Evolutionary conservation across 1,139 yeast species (phyloP), one percentile per base, ranked within the genome.

Genomic region (Hansenula sp.): DNA sequence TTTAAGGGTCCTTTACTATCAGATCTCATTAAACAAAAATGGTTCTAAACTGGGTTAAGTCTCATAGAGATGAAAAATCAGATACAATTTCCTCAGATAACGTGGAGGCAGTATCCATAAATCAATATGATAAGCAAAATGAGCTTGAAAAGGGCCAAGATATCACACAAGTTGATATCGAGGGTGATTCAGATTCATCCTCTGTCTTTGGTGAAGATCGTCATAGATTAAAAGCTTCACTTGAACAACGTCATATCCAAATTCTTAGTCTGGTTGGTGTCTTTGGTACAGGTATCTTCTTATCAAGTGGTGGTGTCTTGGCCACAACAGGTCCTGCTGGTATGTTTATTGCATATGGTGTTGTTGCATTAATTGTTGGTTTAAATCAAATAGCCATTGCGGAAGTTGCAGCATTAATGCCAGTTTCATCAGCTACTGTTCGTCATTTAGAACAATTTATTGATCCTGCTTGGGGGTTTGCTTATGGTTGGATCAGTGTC

Each of bases 261-360:
- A 80, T 82, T 89, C 82, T 86, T 46, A 84, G 92, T 27, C 69
- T 86, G 37, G 94, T 90, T 17, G 84, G 89, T 17, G 80, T 87
- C 44, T 81, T 85, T 40, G 95, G 95, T 62, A 79, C 85, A 3
- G 89, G 89, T 33, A 62, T 82, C 37, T 70, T 77, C 45, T 77
- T 86, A 29, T 94, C 94, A 38, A 73, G 82, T 25, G 94, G 90
- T 30, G 65, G 68, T 17, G 74, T 86, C 1, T 67, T 84, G 50
- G 59, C 67, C 36, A 65, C 71, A 28, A 90, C 90, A 32, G 95
- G 95, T 13, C 92, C 92, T 2, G 89, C 82, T 4, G 82, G 84
- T 37, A 64, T 84, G 29, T 59, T 84, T 25, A 71, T 79, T 42
- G 86, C 87, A 35, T 87, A 79, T 57, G 75, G 74, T 34, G 62